Conservation (phyloP, 2,329 filamentous ascomycete genomes). For the Verticillium nubilum region DNA sequence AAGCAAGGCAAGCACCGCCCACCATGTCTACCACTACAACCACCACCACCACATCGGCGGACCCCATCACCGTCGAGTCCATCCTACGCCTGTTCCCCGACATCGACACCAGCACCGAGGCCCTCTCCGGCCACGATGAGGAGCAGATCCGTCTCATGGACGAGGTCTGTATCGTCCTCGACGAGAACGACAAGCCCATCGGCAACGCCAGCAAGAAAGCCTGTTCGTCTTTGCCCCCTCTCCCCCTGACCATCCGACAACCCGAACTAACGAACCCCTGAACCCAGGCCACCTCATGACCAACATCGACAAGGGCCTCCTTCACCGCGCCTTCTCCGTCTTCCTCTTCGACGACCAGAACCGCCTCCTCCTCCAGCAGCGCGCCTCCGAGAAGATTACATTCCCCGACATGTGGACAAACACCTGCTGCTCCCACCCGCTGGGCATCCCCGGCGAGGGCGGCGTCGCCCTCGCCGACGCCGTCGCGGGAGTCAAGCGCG, state of each 20-base stretch:
- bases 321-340: constrained; percentile 95
- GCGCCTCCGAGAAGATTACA: constrained; percentile 94
- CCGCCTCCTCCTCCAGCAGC: constrained; percentile 89
- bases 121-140: constrained; percentile 87
- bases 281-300: constrained; percentile 87
- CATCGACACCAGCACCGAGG: constrained; percentile 63
- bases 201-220: constrained; percentile 97
- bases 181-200: constrained; percentile 87
- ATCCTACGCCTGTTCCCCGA: constrained; percentile 88
- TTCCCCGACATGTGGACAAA: constrained; percentile 99
- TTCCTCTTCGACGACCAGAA: constrained; percentile 97
- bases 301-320: constrained; percentile 92
- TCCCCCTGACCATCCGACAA: not conserved
- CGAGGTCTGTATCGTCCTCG: constrained; percentile 94
- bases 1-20: no score
- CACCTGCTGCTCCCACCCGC: constrained; percentile 96
- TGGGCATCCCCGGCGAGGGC: constrained; percentile 87
- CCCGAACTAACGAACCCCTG: constrained; percentile 48
- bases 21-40: constrained; percentile 28
- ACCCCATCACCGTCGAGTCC: constrained; percentile 76
- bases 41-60: constrained; percentile 42
- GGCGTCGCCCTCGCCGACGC: constrained; percentile 76
- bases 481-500: constrained; percentile 80
- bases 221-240: constrained; percentile 53
- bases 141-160: constrained; percentile 99